These are phyloP conservation scores for Rhamnella rubrinervis DNA, from an alignment of 331 rosid species.

Conservation along the genomic window DNA sequence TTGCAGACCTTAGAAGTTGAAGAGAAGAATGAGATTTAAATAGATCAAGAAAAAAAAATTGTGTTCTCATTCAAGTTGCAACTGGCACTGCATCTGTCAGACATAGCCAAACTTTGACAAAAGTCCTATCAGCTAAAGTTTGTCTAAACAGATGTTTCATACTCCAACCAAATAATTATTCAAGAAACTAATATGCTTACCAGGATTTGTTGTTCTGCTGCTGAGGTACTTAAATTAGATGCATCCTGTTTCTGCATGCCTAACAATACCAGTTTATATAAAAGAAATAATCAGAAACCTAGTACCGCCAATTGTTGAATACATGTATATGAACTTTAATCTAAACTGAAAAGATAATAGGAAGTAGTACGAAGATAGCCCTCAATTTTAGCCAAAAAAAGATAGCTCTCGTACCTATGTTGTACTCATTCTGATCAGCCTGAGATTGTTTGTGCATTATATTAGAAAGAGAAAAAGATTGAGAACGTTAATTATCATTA, in stretches of 20 bases:
- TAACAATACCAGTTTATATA: constrained; percentile 42
- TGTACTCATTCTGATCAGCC: constrained; percentile 53
- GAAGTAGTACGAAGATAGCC: background rate
- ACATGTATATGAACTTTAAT: constrained; percentile 4
- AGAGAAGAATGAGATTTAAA: background rate
- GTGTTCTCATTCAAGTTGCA: background rate
- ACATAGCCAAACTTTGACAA: background rate
- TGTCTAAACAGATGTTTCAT: background rate
- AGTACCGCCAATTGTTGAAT: constrained; percentile 11
- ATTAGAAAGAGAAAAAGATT: constrained; percentile 11
- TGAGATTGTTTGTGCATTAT: constrained; percentile 40
- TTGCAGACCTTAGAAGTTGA: no score
- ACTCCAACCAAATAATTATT: background rate
- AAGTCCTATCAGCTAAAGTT: background rate
- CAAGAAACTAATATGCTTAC: constrained; percentile 40
- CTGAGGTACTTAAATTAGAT: constrained; percentile 53
- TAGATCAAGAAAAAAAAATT: no score
- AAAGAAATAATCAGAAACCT: constrained; percentile 24
- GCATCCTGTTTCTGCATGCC: constrained; percentile 65
- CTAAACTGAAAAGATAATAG: constrained; percentile 3
- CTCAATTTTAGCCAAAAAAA: background rate
- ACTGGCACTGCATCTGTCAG: no score
- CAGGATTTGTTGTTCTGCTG: constrained; percentile 94
- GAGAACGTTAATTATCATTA: constrained; percentile 19
- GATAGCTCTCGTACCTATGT: constrained; percentile 53